Percentiles rank a stretch among this genome's conserved stretches.
These are phyloP conservation scores for Thalassiosira profunda DNA, from an alignment of 108 stramenopile species.

Conservation along the genomic window DNA sequence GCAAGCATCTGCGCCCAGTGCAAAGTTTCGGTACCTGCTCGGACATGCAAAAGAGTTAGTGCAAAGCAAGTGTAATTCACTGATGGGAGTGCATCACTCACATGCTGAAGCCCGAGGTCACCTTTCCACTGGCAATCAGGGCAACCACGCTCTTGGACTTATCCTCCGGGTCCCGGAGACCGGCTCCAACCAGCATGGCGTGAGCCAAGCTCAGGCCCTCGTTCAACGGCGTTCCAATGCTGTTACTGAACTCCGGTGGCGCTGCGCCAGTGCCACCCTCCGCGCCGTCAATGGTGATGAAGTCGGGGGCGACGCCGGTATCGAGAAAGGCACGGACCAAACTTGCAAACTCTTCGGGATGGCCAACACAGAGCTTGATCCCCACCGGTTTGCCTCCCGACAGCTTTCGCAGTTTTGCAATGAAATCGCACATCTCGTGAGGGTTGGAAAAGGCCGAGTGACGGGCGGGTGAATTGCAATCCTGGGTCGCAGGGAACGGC, in stretches of 20 bases:
- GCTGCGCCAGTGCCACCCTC: conserved; percentile 96
- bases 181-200: conserved; percentile 75
- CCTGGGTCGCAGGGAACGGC: conserved; percentile 50
- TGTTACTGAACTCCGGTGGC: conserved; percentile 88
- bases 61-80: background rate
- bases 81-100: background rate
- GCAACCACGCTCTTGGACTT: conserved; percentile 52
- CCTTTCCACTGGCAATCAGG: conserved; percentile 83
- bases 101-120: conserved; percentile 77
- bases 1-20: conserved; percentile 85
- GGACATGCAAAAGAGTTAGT: background rate
- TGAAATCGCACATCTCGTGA: conserved; percentile 72
- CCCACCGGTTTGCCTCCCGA: conserved; percentile 85
- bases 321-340: conserved; percentile 72
- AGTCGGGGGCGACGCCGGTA: conserved; percentile 68
- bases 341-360: conserved; percentile 65
- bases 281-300: conserved; percentile 83
- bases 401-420: conserved; percentile 64
- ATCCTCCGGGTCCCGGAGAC: conserved; percentile 56
- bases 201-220: conserved; percentile 79
- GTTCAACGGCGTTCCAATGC: conserved; percentile 78
- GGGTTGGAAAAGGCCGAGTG: conserved; percentile 86
- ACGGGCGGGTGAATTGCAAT: conserved; percentile 81
- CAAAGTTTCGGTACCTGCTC: conserved; percentile 52
- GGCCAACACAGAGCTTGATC: conserved; percentile 87